Base-by-base conservation (phyloP, 2,329 filamentous ascomycete species). In the Paecilomyces niveus region DNA sequence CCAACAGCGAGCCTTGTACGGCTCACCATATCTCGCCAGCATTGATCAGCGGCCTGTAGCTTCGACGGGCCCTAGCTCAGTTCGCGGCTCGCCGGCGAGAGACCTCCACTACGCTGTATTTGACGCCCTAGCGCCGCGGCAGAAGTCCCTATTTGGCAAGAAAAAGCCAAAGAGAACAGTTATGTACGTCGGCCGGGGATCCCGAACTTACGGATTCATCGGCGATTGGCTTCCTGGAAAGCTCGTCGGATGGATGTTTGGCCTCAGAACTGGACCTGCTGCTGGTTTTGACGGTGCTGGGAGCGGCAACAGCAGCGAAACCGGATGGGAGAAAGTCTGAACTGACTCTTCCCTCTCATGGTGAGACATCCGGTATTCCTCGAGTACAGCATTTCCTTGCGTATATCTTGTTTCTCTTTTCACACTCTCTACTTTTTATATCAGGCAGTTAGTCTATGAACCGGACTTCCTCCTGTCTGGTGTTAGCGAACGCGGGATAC, bases 181-280 rank as follows among this genome's bases (percentile, higher is more conserved):
- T 1, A 84, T 93, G 63, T 87, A 90, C 59, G 88, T 97, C 15
- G 94, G 94, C 0, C 85, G 92, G 55, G 94, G 94, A 6, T 90
- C 91, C 55, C 81, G 88, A 58, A 81, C 92, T 0, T 97, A 97
- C 73, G 89, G 90, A 45, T 81, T 97, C 31, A 88, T 97, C 7
- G 94, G 92, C 5, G 83, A 84, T 45, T 93, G 88, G 84, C 82
- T 89, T 24, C 93, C 94, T 1, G 81, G 84, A 21, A 82, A 86
- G 2, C 71, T 97, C 15, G 88, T 97, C n/a, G 87, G 86, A 1
- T 94, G 90, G 89, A 96, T 97, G 89, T 88, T 97, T 84, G 92
- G 92, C 10, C 83, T 92, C 59, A 80, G 86, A 61, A 65, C 65
- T 57, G 67, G 68, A 51, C 62, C 65, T 59, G 29, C 55, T 1